Evolutionary conservation across 2,329 filamentous ascomycete species (phyloP).

Genomic region (Xylariomycetidae sp.): DNA sequence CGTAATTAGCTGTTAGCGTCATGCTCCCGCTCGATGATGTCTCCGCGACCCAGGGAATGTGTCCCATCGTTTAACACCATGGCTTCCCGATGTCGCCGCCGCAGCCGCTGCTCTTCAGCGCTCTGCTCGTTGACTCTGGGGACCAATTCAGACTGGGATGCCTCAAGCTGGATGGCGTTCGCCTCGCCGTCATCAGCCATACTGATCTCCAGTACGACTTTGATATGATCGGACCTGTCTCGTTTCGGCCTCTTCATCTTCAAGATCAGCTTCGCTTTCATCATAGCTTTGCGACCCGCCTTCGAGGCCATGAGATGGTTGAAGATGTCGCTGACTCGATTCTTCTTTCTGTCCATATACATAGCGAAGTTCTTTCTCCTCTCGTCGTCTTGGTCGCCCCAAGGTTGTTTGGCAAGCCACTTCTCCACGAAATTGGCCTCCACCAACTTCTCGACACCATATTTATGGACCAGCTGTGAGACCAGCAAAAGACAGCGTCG

Average conservation of each 20-base stretch:
- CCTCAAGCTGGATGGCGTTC: conserved; percentile 23
- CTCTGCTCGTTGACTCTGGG: conserved; percentile 47
- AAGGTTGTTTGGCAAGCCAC: conserved; percentile 71
- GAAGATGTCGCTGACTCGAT: conserved; percentile 50
- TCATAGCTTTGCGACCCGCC: conserved; percentile 48
- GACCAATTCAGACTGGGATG: conserved; percentile 27
- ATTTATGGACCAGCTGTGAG: conserved; percentile 54
- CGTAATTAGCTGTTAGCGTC: conserved; percentile 31
- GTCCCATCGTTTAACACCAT: conserved; percentile 90
- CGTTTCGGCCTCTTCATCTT: conserved; percentile 23
- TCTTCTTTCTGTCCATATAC: conserved; percentile 47
- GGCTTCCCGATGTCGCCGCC: conserved; percentile 75
- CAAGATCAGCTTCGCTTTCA: conserved; percentile 43
- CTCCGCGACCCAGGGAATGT: conserved; percentile 64
- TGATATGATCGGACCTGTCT: conserved; percentile 25
- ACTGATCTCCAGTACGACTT: conserved; percentile 31
- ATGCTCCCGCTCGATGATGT: conserved; percentile 69
- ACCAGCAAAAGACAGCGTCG: conserved; percentile 56
- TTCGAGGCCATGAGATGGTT: conserved; percentile 42
- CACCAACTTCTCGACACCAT: conserved; percentile 52
- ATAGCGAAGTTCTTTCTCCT: conserved; percentile 50
- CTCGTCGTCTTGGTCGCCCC: conserved; percentile 49
- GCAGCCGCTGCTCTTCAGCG: conserved; percentile 64
- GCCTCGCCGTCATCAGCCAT: conserved; percentile 24
- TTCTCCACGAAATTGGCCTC: conserved; percentile 63